Evolutionary conservation across 1,284 basidiomycete genomes (phyloP).

Genomic region (Fistulinella cinereoalba): DNA sequence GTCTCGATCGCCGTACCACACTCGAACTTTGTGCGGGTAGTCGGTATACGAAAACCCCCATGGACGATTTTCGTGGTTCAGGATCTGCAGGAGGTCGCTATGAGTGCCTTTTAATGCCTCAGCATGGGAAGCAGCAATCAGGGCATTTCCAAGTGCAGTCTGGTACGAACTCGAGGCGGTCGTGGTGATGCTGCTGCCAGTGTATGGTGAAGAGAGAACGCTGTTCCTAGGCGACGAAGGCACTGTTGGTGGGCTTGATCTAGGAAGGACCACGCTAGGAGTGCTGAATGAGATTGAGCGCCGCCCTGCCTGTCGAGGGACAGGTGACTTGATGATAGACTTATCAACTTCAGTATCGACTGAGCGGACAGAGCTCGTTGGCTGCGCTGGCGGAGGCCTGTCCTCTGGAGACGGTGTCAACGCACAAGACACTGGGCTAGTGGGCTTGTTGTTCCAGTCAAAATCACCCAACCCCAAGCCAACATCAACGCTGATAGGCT

Average conservation of each 20-base stretch:
- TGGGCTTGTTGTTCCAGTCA: constrained; percentile 44
- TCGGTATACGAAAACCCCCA: constrained; percentile 84
- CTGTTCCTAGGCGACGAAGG: constrained; percentile 50
- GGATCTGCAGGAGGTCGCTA: constrained; percentile 85
- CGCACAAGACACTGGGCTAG: constrained; percentile 23
- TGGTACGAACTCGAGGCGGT: constrained; percentile 51
- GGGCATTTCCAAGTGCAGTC: constrained; percentile 74
- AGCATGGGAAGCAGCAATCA: constrained; percentile 92
- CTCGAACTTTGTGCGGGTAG: constrained; percentile 74
- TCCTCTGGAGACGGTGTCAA: constrained; percentile 20
- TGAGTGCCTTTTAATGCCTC: constrained; percentile 91
- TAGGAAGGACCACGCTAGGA: constrained; percentile 32
- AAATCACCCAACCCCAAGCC: constrained; percentile 59
- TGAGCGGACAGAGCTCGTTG: constrained; percentile 10
- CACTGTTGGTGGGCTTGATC: constrained; percentile 42
- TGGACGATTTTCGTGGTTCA: constrained; percentile 81
- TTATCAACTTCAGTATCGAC: constrained; percentile 25
- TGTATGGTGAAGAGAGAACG: constrained; percentile 38
- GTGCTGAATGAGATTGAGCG: constrained; percentile 65
- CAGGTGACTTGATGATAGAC: constrained; percentile 15
- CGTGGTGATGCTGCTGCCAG: constrained; percentile 35
- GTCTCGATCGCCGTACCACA: constrained; percentile 94
- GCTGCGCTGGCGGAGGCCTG: constrained; percentile 23
- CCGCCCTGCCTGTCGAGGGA: constrained; percentile 41
- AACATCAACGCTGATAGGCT: constrained; percentile 49